Base-by-base conservation (phyloP, 2,329 filamentous ascomycete genomes). In the Trichoderma cornu-damae region DNA sequence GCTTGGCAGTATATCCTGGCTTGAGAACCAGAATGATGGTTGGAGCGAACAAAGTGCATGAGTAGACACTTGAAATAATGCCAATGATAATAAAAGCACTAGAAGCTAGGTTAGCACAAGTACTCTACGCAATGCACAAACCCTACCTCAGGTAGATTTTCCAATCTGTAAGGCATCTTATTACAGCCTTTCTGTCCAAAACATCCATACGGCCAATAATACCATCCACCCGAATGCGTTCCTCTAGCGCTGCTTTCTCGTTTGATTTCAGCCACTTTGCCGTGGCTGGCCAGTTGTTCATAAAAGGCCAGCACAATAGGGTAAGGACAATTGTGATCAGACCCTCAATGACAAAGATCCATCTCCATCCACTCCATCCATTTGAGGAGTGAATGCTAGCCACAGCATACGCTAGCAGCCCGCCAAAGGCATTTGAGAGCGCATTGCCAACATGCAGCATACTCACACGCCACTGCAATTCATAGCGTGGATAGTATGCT, bases 361-460 rank as follows among this genome's bases (percentile, higher is more conserved):
- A 68, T 56, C 60, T 61, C 64, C 63, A 67, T 5, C 64, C 63
- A 16, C 47, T 44, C 43, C 62, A 66, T 44, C 57, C 60, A 37
- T 61, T 61, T 6, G 62, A 54, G 6, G 59, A 58, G 16, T 65
- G 54, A 20, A 67, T 66, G 14, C 64, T 55, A 3, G 65, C 63
- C 16, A 67, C 63, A 2, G 62, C 65, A 30, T 61, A 67, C 1
- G 65, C 65, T 5, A 67, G 49, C 18, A 68, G 64, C 18, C 65
- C 66, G 0, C 60, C 62, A 4, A 62, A 60, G 4, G 65, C 63
- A 24, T 61, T 67, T 3, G 64, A 62, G 30, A 62, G 54, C 3
- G 64, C 62, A 34, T 66, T 66, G 46, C 63, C 63, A 7, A 66
- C 62, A 22, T 64, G 63, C 8, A 66, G 61, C 48, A 66, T 59